Evolutionary conservation across 176 grass and related monocot species (phyloP), one percentile per base, ranked within the genome.

Genomic region (Aechmea fasciata): DNA sequence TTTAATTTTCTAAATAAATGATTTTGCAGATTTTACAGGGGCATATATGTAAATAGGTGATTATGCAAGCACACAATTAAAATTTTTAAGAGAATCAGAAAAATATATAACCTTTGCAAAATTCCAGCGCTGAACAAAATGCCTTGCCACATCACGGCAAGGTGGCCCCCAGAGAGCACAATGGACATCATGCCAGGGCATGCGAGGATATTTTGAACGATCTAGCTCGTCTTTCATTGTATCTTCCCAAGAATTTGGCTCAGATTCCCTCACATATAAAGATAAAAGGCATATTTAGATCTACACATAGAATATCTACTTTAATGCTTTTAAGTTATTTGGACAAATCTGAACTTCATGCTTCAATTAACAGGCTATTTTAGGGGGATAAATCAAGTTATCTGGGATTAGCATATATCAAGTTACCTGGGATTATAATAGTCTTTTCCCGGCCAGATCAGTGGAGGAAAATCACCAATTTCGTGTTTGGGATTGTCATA

Each of bases 121-220:
- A 75, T 94, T 94, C 86, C 90, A 94, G 14, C 86, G 81, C 81
- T 94, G 90, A n/a, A 94, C 86, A 84, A 94, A 94, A 67, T 94
- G 90, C 49, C 90, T 77, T 70, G 86, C 90, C 41, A 89, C 81
- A 84, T 94, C 90, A 74, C 75, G 73, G 72, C 86, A 94, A 68
- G 86, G 78, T 68, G 90, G 90, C 11, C 90, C 90, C 82, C 82
- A 89, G 63, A 94, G 71, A 49, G 86, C 86, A 80, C 90, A 94
- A 57, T 94, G 90, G 69, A 89, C 83, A 84, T 89, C 90, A 67
- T 94, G 90, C 90, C 90, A 95, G 47, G 90, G 90, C 90, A 95
- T 90, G 64, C 90, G 83, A 75, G 90, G 90, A 87, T 89, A 87
- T 81, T 84, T 95, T 69, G 71, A 72, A 70, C 90, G 90, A 69